Evolutionary conservation across 2,329 filamentous ascomycete species (phyloP), one percentile per base, ranked within the genome.

Genomic region (Penicillium polonicum): DNA sequence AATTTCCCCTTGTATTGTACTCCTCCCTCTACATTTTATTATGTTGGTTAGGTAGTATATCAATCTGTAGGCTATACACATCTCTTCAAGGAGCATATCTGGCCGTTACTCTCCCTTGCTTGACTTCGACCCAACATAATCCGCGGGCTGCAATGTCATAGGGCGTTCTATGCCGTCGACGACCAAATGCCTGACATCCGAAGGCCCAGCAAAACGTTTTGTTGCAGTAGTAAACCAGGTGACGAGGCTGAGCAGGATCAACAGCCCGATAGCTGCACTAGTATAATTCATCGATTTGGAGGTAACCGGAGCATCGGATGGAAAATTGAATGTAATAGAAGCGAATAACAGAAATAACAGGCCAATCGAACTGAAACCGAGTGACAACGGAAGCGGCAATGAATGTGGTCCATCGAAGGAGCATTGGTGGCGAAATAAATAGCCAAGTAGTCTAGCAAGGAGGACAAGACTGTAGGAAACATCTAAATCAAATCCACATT

Each of bases 321-420:
- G 59, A 23, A 60, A 59, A 15, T 60, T 60, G 36, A 60, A 59
- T 21, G 48, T 59, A 23, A 60, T 53, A 7, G 39, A 51, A 23
- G 51, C 56, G 27, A 60, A 53, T 5, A 56, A 6, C 25, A 60
- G 15, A 13, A 60, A 52, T 2, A 59, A 5, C 1, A 59, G n/a
- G 2, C 59, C 59, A 33, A 59, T 53, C 2, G 12, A 44, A 38
- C 52, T 59, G 8, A 52, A 55, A 4, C 35, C n/a, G 15, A 60
- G 48, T 9, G 55, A 60, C 9, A 58, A 4, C 12, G 55, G 43
- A 29, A 51, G 35, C 4, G 55, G 55, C n/a, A 60, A 19, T 9
- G 55, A 43, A 25, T 52, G 52, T 21, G 55, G 19, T 12, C 58
- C 58, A 1, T 38, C 45, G 19, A 58, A 54, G 15, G 45, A 50